Evolutionary conservation across 768 basidiomycete species (phyloP), one percentile per base, ranked within the genome.

Genomic region (Neoboletus brunneissimus): DNA sequence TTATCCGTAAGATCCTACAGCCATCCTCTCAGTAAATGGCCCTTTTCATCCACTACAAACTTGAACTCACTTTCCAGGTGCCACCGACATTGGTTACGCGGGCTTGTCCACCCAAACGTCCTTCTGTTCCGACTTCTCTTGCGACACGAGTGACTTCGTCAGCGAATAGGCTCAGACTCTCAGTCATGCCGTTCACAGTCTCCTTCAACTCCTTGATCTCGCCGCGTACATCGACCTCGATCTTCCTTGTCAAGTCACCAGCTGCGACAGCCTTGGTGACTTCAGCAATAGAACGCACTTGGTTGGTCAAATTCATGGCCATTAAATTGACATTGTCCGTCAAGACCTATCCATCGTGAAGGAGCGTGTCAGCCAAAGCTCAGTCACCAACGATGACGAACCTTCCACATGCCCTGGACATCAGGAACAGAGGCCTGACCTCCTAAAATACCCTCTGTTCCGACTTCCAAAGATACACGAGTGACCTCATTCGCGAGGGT

Each of bases 101-200:
- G 1, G 95, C 97, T 65, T 96, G 95, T 11, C 95, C 96, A 49
- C 96, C 97, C 66, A 98, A 79, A 63, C 87, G 82, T 34, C 96
- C 97, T 69, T 98, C 97, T 9, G 95, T 98, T 29, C 97, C 97
- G 68, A 98, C 97, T 74, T 98, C 94, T 61, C 92, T 83, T 4
- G 95, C 97, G 31, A 98, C 95, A 53, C 94, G 78, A 31, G 84
- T 85, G 54, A 85, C 84, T 73, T 93, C 90, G 64, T 89, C 88
- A 0, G 91, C 91, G 70, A 94, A 93, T 41, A 91, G 78, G 63
- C 87, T 90, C 72, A 93, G 70, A 67, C 83, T 86, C 74, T 85
- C 89, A 12, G 94, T 97, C 95, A 98, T 98, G 53, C 84, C 88
- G 67, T 98, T 98, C 40, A 98, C 94, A 1, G 94, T 98, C 72